Evolutionary conservation across 257 asterid species (phyloP).

Genomic region (Scutellaria galericulata): DNA sequence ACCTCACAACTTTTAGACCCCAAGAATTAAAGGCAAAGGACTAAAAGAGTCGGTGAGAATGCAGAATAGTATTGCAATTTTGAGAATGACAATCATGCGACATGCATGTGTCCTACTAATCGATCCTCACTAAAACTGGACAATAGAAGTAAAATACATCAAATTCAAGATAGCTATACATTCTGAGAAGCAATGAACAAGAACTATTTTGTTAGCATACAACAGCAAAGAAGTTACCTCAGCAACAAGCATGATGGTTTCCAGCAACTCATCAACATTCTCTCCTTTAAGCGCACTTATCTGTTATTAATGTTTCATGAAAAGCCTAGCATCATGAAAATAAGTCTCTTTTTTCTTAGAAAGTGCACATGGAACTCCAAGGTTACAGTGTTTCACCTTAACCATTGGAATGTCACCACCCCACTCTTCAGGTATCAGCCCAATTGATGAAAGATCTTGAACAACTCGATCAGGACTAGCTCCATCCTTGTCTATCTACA

Average conservation of each 20-base stretch:
- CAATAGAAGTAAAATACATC: slow-evolving; percentile 25
- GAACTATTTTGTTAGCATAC: slow-evolving; percentile 5
- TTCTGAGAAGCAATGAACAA: slow-evolving; percentile 20
- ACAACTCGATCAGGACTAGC: slow-evolving; percentile 88
- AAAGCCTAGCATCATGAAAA: slow-evolving; percentile 32
- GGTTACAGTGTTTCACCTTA: slow-evolving; percentile 57
- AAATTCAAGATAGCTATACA: not conserved
- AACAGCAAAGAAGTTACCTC: slow-evolving; percentile 63
- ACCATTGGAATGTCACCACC: slow-evolving; percentile 91
- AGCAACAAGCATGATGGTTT: slow-evolving; percentile 93
- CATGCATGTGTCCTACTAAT: not conserved
- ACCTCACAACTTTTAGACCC: slow-evolving; percentile 1
- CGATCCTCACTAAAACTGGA: not conserved
- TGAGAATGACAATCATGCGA: not conserved
- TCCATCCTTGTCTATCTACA: slow-evolving; percentile 84
- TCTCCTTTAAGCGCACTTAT: slow-evolving; percentile 98
- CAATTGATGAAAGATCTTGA: slow-evolving; percentile 80
- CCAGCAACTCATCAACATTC: slow-evolving; percentile 90
- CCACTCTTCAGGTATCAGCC: slow-evolving; percentile 97
- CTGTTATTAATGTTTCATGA: slow-evolving; percentile 49
- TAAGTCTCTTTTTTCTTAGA: not conserved
- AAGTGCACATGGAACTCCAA: slow-evolving; percentile 22
- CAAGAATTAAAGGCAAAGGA: slow-evolving; percentile 8
- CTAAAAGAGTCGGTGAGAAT: not conserved
- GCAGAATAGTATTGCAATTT: slow-evolving; percentile 19